A percentile compares a stretch with the other conserved stretches of the same genome.
phyloP scores from a whole-genome alignment of 768 basidiomycete species.

The Hygrophorus russula region DNA sequence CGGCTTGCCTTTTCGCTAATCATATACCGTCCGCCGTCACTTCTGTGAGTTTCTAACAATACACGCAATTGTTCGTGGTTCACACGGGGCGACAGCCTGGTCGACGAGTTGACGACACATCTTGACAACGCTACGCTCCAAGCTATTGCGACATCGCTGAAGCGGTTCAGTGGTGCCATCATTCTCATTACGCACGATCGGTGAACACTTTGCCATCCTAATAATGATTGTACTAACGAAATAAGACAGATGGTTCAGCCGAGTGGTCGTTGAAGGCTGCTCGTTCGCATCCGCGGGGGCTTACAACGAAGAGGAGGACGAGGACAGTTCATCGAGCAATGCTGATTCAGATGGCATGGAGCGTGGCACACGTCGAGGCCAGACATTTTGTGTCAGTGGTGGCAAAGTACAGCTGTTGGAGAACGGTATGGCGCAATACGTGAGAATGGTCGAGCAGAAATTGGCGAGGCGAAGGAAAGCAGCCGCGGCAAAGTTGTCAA shows the following conservation, averaged over 20 bases:
- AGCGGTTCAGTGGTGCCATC: conserved; percentile 40
- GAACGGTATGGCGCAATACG: conserved; percentile 15
- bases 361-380: conserved; percentile 4
- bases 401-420: conserved; percentile 15
- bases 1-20: conserved; percentile 48
- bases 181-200: conserved; percentile 61
- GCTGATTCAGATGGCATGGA: not conserved
- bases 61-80: no score
- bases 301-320: conserved; percentile 10
- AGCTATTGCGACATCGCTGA: conserved; percentile 41
- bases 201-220: no score
- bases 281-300: conserved; percentile 13
- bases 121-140: conserved; percentile 51
- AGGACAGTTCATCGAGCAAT: not conserved
- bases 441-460: conserved; percentile 13
- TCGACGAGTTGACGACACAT: conserved; percentile 63
- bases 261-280: conserved; percentile 15
- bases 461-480: conserved; percentile 7
- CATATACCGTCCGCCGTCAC: conserved; percentile 41
- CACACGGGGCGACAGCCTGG: conserved; percentile 11
- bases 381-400: conserved; percentile 14
- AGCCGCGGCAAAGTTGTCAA: not conserved
- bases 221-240: not conserved
- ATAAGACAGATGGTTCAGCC: conserved; percentile 12
- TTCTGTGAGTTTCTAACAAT: conserved; percentile 18